Evolutionary conservation across 2,329 filamentous ascomycete species (phyloP), one percentile per base, ranked within the genome.

Genomic region (Ilyonectria mors-panacis): DNA sequence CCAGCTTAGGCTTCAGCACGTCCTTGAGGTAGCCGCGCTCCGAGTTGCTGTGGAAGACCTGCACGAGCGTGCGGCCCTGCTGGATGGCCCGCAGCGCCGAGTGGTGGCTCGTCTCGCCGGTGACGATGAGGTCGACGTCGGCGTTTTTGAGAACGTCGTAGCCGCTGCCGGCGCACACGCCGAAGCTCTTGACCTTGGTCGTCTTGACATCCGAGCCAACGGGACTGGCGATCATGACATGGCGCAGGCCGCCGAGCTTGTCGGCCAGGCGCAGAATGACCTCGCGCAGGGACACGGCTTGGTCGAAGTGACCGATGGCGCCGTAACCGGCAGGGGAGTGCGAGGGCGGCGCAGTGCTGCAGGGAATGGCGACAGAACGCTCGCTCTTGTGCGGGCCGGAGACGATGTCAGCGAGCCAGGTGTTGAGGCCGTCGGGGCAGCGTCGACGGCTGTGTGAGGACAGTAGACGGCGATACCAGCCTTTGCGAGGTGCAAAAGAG

Each of bases 401-500:
- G 21, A 98, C 89, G 55, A 97, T 91, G 77, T 97, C 93, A 67
- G 94, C 94, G 10, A 99, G 90, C 95, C 95, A 99, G 79, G 97
- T 94, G 77, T 95, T 97, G 73, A 99, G 89, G 4, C 96, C 96
- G 19, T 91, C 89, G 1, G 91, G 1, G 93, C 93, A 44, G 94
- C 94, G 81, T 99, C 96, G 48, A 98, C 90, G 15, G 96, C 95
- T 0, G 96, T 99, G 82, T 99, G 96, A 0, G 96, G 96, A 71
- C 92, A 94, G 85, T 98, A 99, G 63, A 99, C 94, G 71, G 94
- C 97, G 75, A 99, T 94, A 39, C 95, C 95, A 79, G 93, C 90
- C 70, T 93, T 92, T 53, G 92, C 93, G 13, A 99, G 88, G 50
- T 92, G 89, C 4, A 99, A 86, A 35, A 99, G 88, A 7, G 93